These are phyloP conservation scores for Rhododendron vialii DNA, from an alignment of 148 eudicot genomes.

Conservation along the genomic window DNA sequence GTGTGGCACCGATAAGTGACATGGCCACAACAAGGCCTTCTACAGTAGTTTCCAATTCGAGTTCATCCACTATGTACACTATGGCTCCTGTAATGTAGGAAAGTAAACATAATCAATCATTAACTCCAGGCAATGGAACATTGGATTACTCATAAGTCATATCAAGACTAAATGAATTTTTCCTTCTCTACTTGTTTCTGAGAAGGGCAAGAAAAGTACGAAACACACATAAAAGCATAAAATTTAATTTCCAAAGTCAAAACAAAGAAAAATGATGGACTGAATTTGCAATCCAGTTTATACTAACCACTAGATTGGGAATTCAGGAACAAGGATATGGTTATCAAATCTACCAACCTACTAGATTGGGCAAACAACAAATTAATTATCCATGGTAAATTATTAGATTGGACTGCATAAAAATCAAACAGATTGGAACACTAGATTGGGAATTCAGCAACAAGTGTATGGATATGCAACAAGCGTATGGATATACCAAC, in stretches of 20 bases:
- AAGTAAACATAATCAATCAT: background rate
- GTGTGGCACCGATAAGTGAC: constrained; percentile 92
- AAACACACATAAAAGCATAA: background rate
- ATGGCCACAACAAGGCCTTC: constrained; percentile 93
- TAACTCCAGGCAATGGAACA: background rate
- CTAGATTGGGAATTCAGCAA: background rate
- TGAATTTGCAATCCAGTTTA: background rate
- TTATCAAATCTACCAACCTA: background rate
- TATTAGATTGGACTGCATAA: background rate
- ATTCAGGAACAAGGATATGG: background rate
- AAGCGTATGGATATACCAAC: background rate
- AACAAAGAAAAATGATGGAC: background rate
- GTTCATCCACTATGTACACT: constrained; percentile 68
- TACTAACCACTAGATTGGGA: background rate
- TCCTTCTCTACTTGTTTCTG: background rate
- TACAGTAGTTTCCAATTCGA: constrained; percentile 41
- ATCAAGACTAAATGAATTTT: background rate
- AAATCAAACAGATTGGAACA: background rate
- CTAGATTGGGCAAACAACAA: background rate
- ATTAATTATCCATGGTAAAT: background rate
- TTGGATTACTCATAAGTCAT: background rate
- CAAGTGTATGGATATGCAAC: background rate
- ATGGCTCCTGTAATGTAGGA: constrained; percentile 42
- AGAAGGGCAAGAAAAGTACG: background rate
- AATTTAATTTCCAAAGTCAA: background rate